Evolutionary conservation across 1,139 yeast species (phyloP).

Genomic region (Candida glucosophila): DNA sequence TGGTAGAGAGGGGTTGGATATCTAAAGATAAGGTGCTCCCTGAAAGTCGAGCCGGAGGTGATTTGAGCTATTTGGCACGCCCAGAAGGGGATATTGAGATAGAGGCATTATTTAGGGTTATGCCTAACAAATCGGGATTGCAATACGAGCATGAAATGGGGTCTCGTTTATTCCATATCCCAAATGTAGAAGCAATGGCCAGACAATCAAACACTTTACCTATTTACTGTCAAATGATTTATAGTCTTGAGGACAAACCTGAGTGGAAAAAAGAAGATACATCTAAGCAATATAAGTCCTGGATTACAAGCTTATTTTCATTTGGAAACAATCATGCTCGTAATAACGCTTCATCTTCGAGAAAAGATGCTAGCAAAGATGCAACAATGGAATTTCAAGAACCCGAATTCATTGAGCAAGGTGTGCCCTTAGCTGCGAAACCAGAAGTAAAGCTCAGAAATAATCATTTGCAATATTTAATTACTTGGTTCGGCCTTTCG

Average conservation of each 20-base stretch:
- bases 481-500: constrained; percentile 92
- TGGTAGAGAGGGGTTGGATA: constrained; percentile 93
- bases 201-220: constrained; percentile 58
- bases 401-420: constrained; percentile 55
- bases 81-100: constrained; percentile 72
- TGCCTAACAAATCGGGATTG: constrained; percentile 61
- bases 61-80: constrained; percentile 53
- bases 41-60: constrained; percentile 38
- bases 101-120: constrained; percentile 63
- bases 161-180: constrained; percentile 54
- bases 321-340: constrained; percentile 2
- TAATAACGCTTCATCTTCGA: constrained; percentile 7
- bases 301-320: constrained; percentile 4
- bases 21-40: constrained; percentile 66
- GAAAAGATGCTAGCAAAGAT: constrained; percentile 2
- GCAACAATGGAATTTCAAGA: constrained; percentile 34
- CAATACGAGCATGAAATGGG: constrained; percentile 71
- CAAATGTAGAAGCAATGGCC: constrained; percentile 81
- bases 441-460: constrained; percentile 78
- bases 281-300: constrained; percentile 5
- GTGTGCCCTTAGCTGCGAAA: constrained; percentile 82
- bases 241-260: constrained; percentile 55
- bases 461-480: constrained; percentile 84
- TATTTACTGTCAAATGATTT: constrained; percentile 67
- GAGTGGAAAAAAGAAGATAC: constrained; percentile 27